Percentiles rank a stretch among this genome's conserved stretches.
Evolutionary conservation across 2,329 filamentous ascomycete genomes (phyloP).

Genomic region (Teratosphaeria nubilosa): DNA sequence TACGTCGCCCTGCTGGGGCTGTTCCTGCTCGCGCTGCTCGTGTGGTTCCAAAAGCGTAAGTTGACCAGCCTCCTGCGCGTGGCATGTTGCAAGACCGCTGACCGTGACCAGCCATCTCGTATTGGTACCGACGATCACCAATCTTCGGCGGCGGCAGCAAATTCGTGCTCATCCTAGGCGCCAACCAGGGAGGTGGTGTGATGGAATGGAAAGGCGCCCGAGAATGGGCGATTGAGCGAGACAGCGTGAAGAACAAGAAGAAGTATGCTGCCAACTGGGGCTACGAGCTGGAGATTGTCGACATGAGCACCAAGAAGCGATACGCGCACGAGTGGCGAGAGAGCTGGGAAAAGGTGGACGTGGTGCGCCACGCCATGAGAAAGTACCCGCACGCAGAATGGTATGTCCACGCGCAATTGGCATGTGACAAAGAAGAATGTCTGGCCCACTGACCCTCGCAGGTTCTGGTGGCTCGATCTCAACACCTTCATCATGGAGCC

Average conservation of each 20-base stretch:
- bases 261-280: constrained; percentile 82
- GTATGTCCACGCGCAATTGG: constrained; percentile 45
- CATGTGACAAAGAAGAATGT: background rate
- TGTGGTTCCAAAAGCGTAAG: constrained; percentile 19
- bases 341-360: constrained; percentile 98
- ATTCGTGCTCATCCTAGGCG: constrained; percentile 83
- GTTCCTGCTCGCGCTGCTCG: constrained; percentile 13
- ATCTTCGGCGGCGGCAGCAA: constrained; percentile 77
- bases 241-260: constrained; percentile 91
- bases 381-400: constrained; percentile 96
- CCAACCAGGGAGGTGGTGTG: constrained; percentile 90
- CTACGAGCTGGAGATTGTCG: constrained; percentile 90
- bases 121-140: constrained; percentile 59
- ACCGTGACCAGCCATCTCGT: constrained; percentile 39
- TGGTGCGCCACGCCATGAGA: constrained; percentile 73
- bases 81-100: background rate
- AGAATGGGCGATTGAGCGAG: constrained; percentile 96
- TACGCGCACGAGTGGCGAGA: constrained; percentile 99
- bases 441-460: constrained; percentile 28
- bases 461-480: constrained; percentile 98
- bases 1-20: constrained; percentile 17
- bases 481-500: constrained; percentile 99
- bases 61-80: background rate
- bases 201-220: constrained; percentile 98
- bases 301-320: constrained; percentile 97